Conservation (phyloP, 495 filamentous ascomycete species). For the Diplogelasinospora grovesii region DNA sequence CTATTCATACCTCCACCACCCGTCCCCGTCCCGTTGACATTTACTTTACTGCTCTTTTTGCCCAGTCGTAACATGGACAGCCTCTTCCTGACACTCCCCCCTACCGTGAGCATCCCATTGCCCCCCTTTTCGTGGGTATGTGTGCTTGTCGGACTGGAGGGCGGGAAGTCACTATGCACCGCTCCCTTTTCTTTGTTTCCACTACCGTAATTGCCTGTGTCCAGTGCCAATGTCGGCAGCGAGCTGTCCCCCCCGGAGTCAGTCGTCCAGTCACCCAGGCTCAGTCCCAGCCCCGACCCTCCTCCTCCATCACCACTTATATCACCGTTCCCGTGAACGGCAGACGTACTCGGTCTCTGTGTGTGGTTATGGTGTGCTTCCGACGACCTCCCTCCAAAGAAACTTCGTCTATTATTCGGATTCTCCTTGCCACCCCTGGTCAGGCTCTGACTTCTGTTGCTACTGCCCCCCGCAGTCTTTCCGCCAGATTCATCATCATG, state of each 20-base stretch:
- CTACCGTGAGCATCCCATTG: not conserved
- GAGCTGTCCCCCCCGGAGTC: conserved; percentile 13
- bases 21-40: too few species aligned
- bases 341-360: conserved; percentile 14
- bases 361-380: conserved; percentile 16
- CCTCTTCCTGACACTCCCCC: conserved; percentile 56
- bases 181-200: too few species aligned
- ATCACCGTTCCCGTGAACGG: conserved; percentile 22
- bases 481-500: too few species aligned
- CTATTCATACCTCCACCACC: too few species aligned
- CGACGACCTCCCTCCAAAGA: conserved; percentile 22
- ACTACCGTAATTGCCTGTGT: too few species aligned
- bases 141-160: too few species aligned
- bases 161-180: too few species aligned
- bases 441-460: too few species aligned
- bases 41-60: conserved; percentile 53
- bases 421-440: conserved; percentile 28
- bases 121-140: not conserved
- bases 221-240: too few species aligned
- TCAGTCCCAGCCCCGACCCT: conserved; percentile 8
- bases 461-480: too few species aligned
- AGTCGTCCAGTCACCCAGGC: conserved; percentile 18
- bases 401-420: conserved; percentile 23
- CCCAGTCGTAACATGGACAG: conserved; percentile 62
- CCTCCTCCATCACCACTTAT: conserved; percentile 7